Conservation (phyloP, 2,329 filamentous ascomycete species). For the Neodidymelliopsis sp. region DNA sequence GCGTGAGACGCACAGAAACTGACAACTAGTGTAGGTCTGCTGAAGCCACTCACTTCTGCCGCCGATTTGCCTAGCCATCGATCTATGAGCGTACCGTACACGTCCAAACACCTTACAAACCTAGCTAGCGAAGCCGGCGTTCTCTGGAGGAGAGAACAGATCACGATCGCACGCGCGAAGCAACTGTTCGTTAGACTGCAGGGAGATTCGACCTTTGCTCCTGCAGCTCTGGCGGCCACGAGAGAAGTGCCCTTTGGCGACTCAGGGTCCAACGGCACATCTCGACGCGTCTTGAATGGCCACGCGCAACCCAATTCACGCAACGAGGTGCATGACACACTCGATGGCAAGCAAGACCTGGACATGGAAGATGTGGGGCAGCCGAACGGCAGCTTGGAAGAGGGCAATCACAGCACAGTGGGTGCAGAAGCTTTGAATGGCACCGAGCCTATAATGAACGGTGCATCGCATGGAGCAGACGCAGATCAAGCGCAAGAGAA, state of each 20-base stretch:
- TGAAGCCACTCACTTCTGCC: slow-evolving; percentile 77
- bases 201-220: slow-evolving; percentile 75
- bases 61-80: slow-evolving; percentile 78
- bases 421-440: slow-evolving; percentile 23
- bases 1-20: neutral
- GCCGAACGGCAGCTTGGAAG: slow-evolving; percentile 22
- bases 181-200: slow-evolving; percentile 75
- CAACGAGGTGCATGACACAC: slow-evolving; percentile 23
- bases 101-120: slow-evolving; percentile 74
- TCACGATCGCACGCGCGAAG: slow-evolving; percentile 76
- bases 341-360: slow-evolving; percentile 29
- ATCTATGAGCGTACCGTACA: slow-evolving; percentile 76
- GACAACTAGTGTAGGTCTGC: slow-evolving; percentile 62
- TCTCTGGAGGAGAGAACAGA: slow-evolving; percentile 78
- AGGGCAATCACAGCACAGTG: slow-evolving; percentile 22
- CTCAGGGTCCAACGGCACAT: slow-evolving; percentile 21
- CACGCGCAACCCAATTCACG: slow-evolving; percentile 13
- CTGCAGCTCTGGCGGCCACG: slow-evolving; percentile 61
- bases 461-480: slow-evolving; percentile 24
- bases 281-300: slow-evolving; percentile 19
- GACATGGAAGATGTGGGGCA: slow-evolving; percentile 39
- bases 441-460: slow-evolving; percentile 32
- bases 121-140: slow-evolving; percentile 73
- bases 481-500: slow-evolving; percentile 30
- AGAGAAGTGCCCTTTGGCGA: slow-evolving; percentile 38